Evolutionary conservation across 768 basidiomycete species (phyloP).

Genomic region (Cyclocybe aegerita): DNA sequence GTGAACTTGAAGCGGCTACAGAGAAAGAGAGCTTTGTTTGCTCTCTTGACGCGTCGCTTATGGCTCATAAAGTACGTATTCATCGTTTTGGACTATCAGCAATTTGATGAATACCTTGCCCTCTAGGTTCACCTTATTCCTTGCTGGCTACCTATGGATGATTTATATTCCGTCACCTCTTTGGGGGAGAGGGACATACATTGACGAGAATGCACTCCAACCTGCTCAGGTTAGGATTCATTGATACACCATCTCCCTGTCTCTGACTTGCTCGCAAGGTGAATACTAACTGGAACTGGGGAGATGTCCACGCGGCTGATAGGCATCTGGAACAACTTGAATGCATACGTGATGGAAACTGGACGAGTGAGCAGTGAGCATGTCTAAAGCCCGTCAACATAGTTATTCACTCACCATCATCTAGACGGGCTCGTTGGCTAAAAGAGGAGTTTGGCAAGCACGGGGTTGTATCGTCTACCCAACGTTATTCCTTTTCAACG

Average conservation of each 20-base stretch:
- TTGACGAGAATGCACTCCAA: constrained; percentile 95
- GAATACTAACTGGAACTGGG: constrained; percentile 90
- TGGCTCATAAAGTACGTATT: constrained; percentile 35
- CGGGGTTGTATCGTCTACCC: constrained; percentile 70
- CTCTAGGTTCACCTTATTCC: constrained; percentile 54
- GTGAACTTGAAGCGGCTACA: constrained; percentile 42
- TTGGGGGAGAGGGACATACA: constrained; percentile 71
- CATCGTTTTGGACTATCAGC: neutral
- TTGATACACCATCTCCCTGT: neutral
- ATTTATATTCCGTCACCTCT: constrained; percentile 66
- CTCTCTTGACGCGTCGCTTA: constrained; percentile 32
- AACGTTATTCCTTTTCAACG: constrained; percentile 61
- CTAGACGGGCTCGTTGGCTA: constrained; percentile 67
- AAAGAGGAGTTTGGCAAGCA: constrained; percentile 66
- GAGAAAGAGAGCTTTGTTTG: constrained; percentile 39
- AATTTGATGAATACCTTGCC: constrained; percentile 4
- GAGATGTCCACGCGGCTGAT: constrained; percentile 86
- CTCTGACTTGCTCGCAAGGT: constrained; percentile 50
- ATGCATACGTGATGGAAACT: constrained; percentile 56
- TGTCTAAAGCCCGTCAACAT: neutral
- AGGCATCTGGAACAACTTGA: constrained; percentile 73
- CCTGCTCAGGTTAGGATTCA: constrained; percentile 71
- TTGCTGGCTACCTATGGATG: constrained; percentile 81
- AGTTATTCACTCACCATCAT: neutral
- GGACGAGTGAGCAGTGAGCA: constrained; percentile 70